Evolutionary conservation across 352 stramenopile genomes (phyloP), one percentile per base, ranked within the genome.

Genomic region (Phytophthora rubi): DNA sequence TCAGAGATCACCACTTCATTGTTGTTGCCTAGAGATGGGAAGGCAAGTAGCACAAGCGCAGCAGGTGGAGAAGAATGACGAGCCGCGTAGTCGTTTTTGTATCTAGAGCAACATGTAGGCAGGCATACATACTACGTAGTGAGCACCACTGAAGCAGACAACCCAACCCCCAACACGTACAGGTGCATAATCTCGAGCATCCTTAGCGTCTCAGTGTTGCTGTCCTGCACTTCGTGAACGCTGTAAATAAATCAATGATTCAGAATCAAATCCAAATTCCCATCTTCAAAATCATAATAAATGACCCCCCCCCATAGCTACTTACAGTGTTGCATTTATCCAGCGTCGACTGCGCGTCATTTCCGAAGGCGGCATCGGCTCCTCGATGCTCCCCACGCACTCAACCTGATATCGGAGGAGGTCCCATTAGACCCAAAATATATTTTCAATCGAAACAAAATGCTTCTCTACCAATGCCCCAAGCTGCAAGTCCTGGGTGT

Each of bases 181-280:
- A 90, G 45, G 15, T 83, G 67, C 37, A 92, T 65, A 44, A 80
- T 79, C 52, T 92, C 79, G 37, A 92, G 78, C 70, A 90, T 81
- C 15, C 76, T 77, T 23, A 92, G 72, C 15, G 73, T 86, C 73
- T 92, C 85, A 12, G 76, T 65, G 47, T 92, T 92, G 53, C 59
- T 74, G 63, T 92, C 81, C 3, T 81, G 71, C 3, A 84, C 45
- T 57, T 89, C 65, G 26, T 53, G 53, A 47, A 90, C 35, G 53
- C 81, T 90, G 53, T 49, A 23, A 12, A 53, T 23, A 6, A 18
- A 49, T 13, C 28, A 63, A 33, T 10, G 30, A 28, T 45, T 60
- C 12, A 76, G 39, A 30, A 2, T 39, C 49, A 58, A 2, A 23
- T n/a, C 10, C 16, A 62, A 18, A 39, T 18, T 45, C 10, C n/a